Base-by-base conservation (phyloP, 352 stramenopile species). In the Globisporangium sylvaticum region DNA sequence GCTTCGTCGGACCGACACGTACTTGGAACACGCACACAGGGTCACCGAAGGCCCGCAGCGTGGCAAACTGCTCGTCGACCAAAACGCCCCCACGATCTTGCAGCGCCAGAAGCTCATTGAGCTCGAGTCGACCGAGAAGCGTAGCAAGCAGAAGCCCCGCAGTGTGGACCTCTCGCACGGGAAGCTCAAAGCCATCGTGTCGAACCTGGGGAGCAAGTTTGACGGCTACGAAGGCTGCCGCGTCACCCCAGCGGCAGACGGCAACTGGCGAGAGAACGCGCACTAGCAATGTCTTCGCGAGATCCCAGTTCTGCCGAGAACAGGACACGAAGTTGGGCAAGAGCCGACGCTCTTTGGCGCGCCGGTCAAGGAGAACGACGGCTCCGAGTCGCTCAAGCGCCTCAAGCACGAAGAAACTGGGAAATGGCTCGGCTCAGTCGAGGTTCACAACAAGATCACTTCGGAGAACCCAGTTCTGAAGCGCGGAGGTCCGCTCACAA, bases 41-140 rank as follows among this genome's bases (percentile, higher is more conserved):
- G 68, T 58, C 2, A 83, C 67, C 0, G 69, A 77, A 9, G 76
- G 84, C 2, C 73, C 80, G 0, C 66, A 82, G 22, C 75, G 77
- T 8, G 85, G 83, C 3, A 89, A 90, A 48, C 65, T 93, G 8
- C 15, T 91, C 9, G 79, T 91, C n/a, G 77, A 87, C 25, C 77
- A 84, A 42, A 52, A 76, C 46, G 71, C 69, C 4, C 81, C 79
- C 10, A 92, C 77, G 27, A 59, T 96, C 18, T 74, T 80, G 48
- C 72, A 95, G 61, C 76, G 88, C 14, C 85, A 94, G 58, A 90
- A 91, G 59, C 80, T 76, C 37, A 87, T 95, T 39, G 83, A 91
- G 50, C 59, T 81, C 20, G 80, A 84, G 39, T 80, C 82, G 7
- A 67, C 88, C 24, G 77, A 88, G 53, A 91, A 92, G 44, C 78